Percentiles rank a stretch among this genome's conserved stretches.
phyloP scores from a whole-genome alignment of 2,329 filamentous ascomycete genomes.

The Neurospora sp. region DNA sequence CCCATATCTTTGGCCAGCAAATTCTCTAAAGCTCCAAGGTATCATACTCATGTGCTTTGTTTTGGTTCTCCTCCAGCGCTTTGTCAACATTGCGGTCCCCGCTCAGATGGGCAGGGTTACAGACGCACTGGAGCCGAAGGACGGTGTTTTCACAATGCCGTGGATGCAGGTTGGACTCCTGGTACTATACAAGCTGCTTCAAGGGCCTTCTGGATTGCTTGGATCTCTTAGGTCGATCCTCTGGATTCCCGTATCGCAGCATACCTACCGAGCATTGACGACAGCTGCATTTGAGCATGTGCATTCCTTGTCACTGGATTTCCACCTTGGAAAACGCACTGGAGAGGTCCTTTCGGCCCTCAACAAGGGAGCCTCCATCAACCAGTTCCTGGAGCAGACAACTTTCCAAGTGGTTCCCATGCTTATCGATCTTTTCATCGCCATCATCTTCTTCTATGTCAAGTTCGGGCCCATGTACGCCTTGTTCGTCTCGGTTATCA shows the following conservation, averaged over 20 bases:
- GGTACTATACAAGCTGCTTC: constrained; percentile 69
- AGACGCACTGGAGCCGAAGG: constrained; percentile 51
- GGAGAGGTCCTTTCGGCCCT: constrained; percentile 92
- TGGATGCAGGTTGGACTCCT: constrained; percentile 70
- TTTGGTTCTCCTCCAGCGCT: constrained; percentile 69
- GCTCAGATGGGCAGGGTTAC: constrained; percentile 72
- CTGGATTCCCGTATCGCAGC: constrained; percentile 96
- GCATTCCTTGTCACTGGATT: constrained; percentile 87
- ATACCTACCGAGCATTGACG: constrained; percentile 88
- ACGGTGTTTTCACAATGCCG: constrained; percentile 41
- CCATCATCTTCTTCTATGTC: constrained; percentile 71
- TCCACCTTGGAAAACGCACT: constrained; percentile 92
- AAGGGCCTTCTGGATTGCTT: constrained; percentile 80
- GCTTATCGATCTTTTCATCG: constrained; percentile 80
- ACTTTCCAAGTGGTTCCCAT: constrained; percentile 95
- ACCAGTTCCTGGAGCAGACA: constrained; percentile 90
- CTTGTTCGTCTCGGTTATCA: constrained; percentile 79
- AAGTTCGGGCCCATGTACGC: constrained; percentile 84
- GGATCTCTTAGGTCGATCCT: constrained; percentile 73
- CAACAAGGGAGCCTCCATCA: constrained; percentile 93
- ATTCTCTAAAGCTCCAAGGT: constrained; percentile 61
- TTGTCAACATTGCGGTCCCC: constrained; percentile 81
- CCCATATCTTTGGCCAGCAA: constrained; percentile 91
- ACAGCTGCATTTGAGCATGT: constrained; percentile 97
- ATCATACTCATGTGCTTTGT: constrained; percentile 75